Percentiles rank a stretch among this genome's conserved stretches.
Evolutionary conservation across 768 basidiomycete genomes (phyloP).

Genomic region (Sutorius australiensis): DNA sequence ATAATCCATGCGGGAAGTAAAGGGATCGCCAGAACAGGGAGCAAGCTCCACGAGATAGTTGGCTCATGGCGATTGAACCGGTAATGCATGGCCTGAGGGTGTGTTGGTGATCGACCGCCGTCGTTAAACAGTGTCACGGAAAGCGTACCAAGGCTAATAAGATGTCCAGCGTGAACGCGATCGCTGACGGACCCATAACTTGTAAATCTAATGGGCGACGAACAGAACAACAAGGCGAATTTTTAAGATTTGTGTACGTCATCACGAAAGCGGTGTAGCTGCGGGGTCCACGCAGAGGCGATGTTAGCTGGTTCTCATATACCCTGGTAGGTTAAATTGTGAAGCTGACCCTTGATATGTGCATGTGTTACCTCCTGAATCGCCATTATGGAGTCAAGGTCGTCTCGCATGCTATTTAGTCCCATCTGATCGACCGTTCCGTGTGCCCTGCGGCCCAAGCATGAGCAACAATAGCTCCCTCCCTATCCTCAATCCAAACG

Average conservation of each 20-base stretch:
- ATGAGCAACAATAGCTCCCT: slow-evolving; percentile 5
- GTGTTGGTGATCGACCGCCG: neutral
- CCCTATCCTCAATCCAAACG: slow-evolving; percentile 17
- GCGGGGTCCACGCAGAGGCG: too few species aligned
- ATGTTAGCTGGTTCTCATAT: too few species aligned
- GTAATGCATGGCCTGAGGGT: slow-evolving; percentile 10
- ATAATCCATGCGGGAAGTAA: slow-evolving; percentile 11
- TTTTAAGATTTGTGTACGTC: too few species aligned
- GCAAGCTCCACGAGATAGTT: slow-evolving; percentile 11
- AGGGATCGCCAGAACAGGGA: slow-evolving; percentile 11
- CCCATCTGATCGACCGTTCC: neutral
- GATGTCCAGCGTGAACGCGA: slow-evolving; percentile 11
- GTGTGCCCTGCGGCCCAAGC: neutral
- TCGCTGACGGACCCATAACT: slow-evolving; percentile 3
- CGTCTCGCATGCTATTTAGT: neutral
- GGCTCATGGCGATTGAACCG: slow-evolving; percentile 20
- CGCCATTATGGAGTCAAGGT: too few species aligned
- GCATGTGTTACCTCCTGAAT: neutral
- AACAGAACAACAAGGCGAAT: too few species aligned
- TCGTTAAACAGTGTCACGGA: neutral
- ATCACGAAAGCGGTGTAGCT: too few species aligned
- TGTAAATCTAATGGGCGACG: too few species aligned
- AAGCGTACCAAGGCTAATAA: slow-evolving; percentile 18
- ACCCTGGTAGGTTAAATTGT: neutral
- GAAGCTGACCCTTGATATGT: neutral